phyloP scores from a whole-genome alignment of 2,329 filamentous ascomycete species.

The Cordyceps farinosa region DNA sequence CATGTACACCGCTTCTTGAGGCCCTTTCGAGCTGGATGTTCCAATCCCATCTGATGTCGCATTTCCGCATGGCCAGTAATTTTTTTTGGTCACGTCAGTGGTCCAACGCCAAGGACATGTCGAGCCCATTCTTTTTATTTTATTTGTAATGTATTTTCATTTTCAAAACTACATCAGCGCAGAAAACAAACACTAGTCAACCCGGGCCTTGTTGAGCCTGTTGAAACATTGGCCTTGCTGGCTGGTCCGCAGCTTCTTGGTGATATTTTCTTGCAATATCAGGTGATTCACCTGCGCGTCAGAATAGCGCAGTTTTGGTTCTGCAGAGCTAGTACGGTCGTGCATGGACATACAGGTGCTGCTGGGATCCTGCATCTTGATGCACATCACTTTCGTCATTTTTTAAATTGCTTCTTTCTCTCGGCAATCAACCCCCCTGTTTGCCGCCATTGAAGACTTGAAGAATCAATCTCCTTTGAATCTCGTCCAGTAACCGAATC shows the following conservation, averaged over 20 bases:
- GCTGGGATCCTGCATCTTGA: slow-evolving; percentile 3
- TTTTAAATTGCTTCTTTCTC: not conserved
- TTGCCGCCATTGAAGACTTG: too few species aligned
- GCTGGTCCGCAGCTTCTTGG: not conserved
- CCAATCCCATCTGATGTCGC: slow-evolving; percentile 5
- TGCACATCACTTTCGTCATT: not conserved
- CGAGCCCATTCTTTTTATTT: not conserved
- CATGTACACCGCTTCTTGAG: slow-evolving; percentile 15
- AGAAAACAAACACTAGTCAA: not conserved
- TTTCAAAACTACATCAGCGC: too few species aligned
- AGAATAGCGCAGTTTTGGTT: slow-evolving; percentile 14
- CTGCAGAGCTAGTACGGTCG: slow-evolving; percentile 8
- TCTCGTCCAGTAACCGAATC: too few species aligned
- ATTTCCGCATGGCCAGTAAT: not conserved
- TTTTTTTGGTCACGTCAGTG: not conserved
- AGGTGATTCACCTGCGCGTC: slow-evolving; percentile 17
- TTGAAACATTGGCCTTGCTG: not conserved
- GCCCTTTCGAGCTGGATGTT: not conserved
- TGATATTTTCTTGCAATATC: slow-evolving; percentile 1
- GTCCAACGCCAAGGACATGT: not conserved
- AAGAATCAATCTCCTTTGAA: too few species aligned
- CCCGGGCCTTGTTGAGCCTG: not conserved
- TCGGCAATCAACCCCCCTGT: not conserved
- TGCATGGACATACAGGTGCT: not conserved
- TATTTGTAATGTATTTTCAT: too few species aligned